Base-by-base conservation (phyloP, 2,329 filamentous ascomycete genomes). In the Trichoderma sp. region DNA sequence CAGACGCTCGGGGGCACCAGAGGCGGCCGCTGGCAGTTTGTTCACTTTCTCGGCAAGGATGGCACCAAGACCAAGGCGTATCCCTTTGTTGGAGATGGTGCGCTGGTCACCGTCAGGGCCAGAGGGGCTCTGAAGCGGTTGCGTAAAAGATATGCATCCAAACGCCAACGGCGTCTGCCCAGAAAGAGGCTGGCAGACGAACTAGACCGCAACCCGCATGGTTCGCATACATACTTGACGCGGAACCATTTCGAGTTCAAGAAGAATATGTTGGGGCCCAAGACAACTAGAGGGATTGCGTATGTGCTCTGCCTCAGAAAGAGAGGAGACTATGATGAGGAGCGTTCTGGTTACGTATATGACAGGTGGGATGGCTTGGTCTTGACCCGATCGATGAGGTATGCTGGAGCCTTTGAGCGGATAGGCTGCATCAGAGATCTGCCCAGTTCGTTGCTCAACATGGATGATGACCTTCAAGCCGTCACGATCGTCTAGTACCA, bases 341-440 rank as follows among this genome's bases (percentile, higher is more conserved):
- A 10, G 8, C 5, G 25, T 5, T 3, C 22, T n/a, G 32, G 27
- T 10, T 13, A 37, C 17, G 9, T 10, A 12, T 32, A n/a, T 45
- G 12, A 25, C 13, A 27, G 15, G 10, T 56, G 45, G 27, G 65
- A 64, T 13, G 65, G 65, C 27, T 25, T 67, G 57, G 58, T 67
- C 5, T 19, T 67, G 65, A 48, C 58, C 4, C 42, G 32, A 2
- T 67, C 65, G 3, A 19, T 53, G 58, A 45, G 48, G 25, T 27
- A 34, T 25, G 48, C 35, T 5, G 58, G 48, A 27, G 4, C 42
- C 5, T 42, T 29, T 34, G 58, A 67, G 34, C 27, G 65, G 6
- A 67, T 67, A 13, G 65, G 65, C n/a, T 63, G 48, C 27, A 64
- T 67, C 3, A 42, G 27, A 19, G 32, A 64, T 29, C 4, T 65